Base-by-base conservation (phyloP, 305 asterid genomes). In the Striga hermonthica region DNA sequence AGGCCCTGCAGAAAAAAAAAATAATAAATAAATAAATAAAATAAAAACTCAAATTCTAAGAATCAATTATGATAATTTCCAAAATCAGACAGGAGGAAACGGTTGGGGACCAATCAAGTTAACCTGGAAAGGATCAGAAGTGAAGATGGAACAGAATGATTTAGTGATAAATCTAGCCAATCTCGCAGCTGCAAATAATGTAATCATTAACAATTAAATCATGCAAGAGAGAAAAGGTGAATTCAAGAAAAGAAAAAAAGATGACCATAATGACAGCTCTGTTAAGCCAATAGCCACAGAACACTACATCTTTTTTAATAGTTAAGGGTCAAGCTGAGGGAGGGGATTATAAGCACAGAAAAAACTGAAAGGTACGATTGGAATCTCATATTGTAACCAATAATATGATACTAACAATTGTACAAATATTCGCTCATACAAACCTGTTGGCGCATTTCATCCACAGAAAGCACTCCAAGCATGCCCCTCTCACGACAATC, bases 361-460 rank as follows among this genome's bases (percentile, higher is more conserved):
- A 22, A 22, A 22, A 22, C 31, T 22, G 31, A 2, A 22, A 22
- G 31, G 31, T 22, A 22, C 31, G 2, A 22, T 22, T 22, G 31
- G 31, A 22, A 22, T 22, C 31, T 22, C 31, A 22, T 22, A 22
- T 22, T 22, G 31, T 22, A 41, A 67, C 60, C 52, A 55, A 28
- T 38, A 63, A 47, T 57, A 22, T 63, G 57, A 67, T 13, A 31
- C 68, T 67, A 62, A 53, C 6, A 52, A 44, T 57, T 57, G 7
- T 39, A 37, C 53, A 28, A 11, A 40, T 57, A 50, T 57, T 47
- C 57, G 55, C 12, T 57, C 36, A 39, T 7, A 66, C 69, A 64
- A 63, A 90, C 96, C 97, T 84, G 92, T 73, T 86, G 87, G 38
- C 95, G 96, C 97, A 90, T 90, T 79, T 90, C 97, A 71, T 90